These are phyloP conservation scores for Daldinia eschscholtzii DNA, from an alignment of 2,329 filamentous ascomycete species.

Conservation along the genomic window DNA sequence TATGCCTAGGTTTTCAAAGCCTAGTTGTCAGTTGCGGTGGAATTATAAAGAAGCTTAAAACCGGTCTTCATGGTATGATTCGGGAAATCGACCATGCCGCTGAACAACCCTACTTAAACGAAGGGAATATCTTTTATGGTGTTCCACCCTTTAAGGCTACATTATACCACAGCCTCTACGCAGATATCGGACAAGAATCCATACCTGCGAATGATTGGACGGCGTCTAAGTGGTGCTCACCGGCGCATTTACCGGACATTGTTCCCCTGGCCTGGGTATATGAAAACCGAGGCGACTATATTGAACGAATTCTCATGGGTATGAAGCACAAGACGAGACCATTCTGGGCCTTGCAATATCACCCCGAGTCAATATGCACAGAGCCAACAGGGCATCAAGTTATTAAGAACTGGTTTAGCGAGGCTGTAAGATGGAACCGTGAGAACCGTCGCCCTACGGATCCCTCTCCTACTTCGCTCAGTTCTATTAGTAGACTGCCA, in stretches of 20 bases:
- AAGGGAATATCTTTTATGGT: slow-evolving; percentile 73
- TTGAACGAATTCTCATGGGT: slow-evolving; percentile 78
- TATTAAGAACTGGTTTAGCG: slow-evolving; percentile 80
- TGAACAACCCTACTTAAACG: slow-evolving; percentile 38
- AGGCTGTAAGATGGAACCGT: slow-evolving; percentile 70
- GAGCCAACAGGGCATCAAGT: slow-evolving; percentile 73
- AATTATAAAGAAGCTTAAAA: slow-evolving; percentile 72
- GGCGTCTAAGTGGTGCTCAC: slow-evolving; percentile 57
- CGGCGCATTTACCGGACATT: slow-evolving; percentile 56
- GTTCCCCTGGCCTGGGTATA: slow-evolving; percentile 74
- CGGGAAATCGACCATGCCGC: slow-evolving; percentile 71
- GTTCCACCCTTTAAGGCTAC: slow-evolving; percentile 75
- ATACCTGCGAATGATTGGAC: slow-evolving; percentile 55
- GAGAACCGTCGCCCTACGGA: slow-evolving; percentile 27
- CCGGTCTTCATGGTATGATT: slow-evolving; percentile 86
- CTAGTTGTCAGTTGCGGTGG: slow-evolving; percentile 77
- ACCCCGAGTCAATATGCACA: slow-evolving; percentile 90
- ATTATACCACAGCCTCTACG: slow-evolving; percentile 78
- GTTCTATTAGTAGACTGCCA: slow-evolving; percentile 26
- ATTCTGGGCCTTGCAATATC: slow-evolving; percentile 90
- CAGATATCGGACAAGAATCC: slow-evolving; percentile 64
- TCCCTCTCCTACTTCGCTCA: not conserved
- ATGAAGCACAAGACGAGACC: slow-evolving; percentile 76
- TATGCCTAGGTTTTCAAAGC: slow-evolving; percentile 91
- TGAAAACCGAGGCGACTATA: slow-evolving; percentile 55